phyloP scores from a whole-genome alignment of 2,329 filamentous ascomycete genomes.

The Trichoderma atroviride region DNA sequence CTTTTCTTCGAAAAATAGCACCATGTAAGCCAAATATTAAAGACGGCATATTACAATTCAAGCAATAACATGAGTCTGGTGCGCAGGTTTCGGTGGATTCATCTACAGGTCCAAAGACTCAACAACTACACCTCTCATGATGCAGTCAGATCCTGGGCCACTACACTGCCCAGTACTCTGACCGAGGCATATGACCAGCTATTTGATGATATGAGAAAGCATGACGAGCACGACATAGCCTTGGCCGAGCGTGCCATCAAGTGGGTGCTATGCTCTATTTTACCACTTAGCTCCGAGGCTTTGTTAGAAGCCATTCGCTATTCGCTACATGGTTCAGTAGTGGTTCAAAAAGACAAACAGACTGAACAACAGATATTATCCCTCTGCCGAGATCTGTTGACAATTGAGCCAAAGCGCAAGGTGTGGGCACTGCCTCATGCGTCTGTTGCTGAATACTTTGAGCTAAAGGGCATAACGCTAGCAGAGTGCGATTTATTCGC shows the following conservation, averaged over 20 bases:
- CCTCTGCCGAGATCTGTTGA: conserved; percentile 21
- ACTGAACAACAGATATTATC: neutral
- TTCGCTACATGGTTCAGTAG: neutral
- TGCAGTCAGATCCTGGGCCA: conserved; percentile 27
- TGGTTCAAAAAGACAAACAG: conserved; percentile 1
- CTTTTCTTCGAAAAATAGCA: neutral
- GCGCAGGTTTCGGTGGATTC: conserved; percentile 32
- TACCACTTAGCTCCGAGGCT: neutral
- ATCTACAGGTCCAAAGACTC: conserved; percentile 28
- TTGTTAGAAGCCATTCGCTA: conserved; percentile 10
- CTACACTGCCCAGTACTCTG: conserved; percentile 26
- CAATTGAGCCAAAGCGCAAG: neutral
- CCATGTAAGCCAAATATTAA: conserved; percentile 1
- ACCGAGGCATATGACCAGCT: conserved; percentile 28
- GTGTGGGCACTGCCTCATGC: conserved; percentile 22
- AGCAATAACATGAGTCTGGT: neutral
- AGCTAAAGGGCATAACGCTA: neutral
- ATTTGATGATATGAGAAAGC: neutral
- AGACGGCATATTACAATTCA: neutral
- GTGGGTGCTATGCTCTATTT: conserved; percentile 5
- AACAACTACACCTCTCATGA: conserved; percentile 15
- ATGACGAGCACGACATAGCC: neutral
- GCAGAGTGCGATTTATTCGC: neutral
- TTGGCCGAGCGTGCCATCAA: conserved; percentile 16
- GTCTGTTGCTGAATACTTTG: conserved; percentile 25